phyloP scores from a whole-genome alignment of 2,329 filamentous ascomycete genomes.

The Trichophyton mentagrophytes region DNA sequence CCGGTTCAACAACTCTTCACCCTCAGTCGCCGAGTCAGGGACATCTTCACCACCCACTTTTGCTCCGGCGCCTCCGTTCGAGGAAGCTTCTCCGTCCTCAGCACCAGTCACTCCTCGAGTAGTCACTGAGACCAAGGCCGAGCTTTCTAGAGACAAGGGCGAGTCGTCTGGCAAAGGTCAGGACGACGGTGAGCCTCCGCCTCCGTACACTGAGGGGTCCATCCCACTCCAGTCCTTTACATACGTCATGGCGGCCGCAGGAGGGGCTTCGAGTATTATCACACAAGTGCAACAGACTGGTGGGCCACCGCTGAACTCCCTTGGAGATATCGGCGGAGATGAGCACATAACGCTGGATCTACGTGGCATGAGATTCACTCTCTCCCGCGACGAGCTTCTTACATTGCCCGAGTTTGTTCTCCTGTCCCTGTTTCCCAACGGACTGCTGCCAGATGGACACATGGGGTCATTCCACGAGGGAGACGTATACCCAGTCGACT shows the following conservation, averaged over 20 bases:
- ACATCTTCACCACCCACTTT: conserved; percentile 38
- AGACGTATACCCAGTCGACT: conserved; percentile 94
- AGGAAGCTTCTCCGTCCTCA: conserved; percentile 35
- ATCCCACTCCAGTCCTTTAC: conserved; percentile 86
- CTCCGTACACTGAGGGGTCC: conserved; percentile 75
- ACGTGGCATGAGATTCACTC: conserved; percentile 63
- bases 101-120: conserved; percentile 35
- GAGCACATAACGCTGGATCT: conserved; percentile 93
- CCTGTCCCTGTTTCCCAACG: conserved; percentile 94
- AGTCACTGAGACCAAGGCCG: conserved; percentile 68
- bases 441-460: conserved; percentile 92
- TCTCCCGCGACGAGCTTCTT: conserved; percentile 87
- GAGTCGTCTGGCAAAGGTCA: conserved; percentile 53
- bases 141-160: conserved; percentile 63
- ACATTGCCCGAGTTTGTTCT: conserved; percentile 95
- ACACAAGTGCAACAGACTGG: conserved; percentile 95
- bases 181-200: conserved; percentile 81
- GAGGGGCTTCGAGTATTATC: conserved; percentile 95
- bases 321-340: conserved; percentile 56
- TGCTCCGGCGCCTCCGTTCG: conserved; percentile 39
- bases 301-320: conserved; percentile 68
- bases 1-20: conserved; percentile 22
- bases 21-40: conserved; percentile 35
- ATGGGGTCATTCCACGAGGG: conserved; percentile 86
- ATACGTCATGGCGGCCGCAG: conserved; percentile 96